Conservation (phyloP, 306 rosid species). For the Carpinus viminea region DNA sequence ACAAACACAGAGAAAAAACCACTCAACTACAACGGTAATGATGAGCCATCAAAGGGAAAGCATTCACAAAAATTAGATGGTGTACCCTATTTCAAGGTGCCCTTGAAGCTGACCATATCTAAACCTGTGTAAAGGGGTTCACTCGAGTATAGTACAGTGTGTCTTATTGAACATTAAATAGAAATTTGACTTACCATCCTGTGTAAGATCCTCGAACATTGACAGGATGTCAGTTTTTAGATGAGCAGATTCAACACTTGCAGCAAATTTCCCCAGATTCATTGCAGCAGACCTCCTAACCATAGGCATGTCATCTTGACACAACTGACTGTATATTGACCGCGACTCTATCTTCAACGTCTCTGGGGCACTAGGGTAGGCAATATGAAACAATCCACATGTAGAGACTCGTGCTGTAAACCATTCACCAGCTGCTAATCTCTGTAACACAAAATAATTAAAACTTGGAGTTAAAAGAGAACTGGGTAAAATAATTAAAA, state of each 20-base stretch:
- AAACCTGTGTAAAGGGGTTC: too few species aligned
- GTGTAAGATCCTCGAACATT: constrained; percentile 94
- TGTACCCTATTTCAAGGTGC: too few species aligned
- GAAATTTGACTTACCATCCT: constrained; percentile 57
- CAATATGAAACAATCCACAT: constrained; percentile 94
- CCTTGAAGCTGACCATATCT: too few species aligned
- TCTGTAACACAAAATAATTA: constrained; percentile 33
- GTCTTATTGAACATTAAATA: too few species aligned
- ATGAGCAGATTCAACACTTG: constrained; percentile 87
- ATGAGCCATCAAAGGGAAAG: too few species aligned
- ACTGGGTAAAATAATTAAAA: too few species aligned
- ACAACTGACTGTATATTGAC: constrained; percentile 80
- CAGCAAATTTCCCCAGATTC: constrained; percentile 93
- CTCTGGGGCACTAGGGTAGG: constrained; percentile 86
- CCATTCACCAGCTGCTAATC: constrained; percentile 99
- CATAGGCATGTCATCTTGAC: constrained; percentile 99
- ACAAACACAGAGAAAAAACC: too few species aligned
- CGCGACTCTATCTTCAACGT: constrained; percentile 74
- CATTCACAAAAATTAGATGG: too few species aligned
- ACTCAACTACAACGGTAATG: too few species aligned
- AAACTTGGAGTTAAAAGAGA: too few species aligned
- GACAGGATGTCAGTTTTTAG: constrained; percentile 85
- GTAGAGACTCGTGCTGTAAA: constrained; percentile 97
- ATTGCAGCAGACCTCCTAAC: constrained; percentile 99
- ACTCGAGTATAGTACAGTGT: too few species aligned